Base-by-base conservation (phyloP, 495 filamentous ascomycete genomes). In the Ascobolus immersus region DNA sequence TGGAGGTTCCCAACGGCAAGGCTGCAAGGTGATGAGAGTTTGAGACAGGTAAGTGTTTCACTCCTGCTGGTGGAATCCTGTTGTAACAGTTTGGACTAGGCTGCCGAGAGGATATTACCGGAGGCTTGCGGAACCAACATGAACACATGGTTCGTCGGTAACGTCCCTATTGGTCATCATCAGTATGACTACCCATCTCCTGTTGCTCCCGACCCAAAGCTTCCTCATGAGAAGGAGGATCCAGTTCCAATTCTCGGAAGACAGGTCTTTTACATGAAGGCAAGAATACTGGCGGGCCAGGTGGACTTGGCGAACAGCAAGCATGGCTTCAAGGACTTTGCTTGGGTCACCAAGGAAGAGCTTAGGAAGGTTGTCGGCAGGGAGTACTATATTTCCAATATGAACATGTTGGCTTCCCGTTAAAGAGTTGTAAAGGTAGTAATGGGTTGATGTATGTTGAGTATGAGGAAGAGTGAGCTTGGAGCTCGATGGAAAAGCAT, bases 91-190 rank as follows among this genome's bases (percentile, higher is more conserved):
- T 11, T 33, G 10, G 10, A 23, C 28, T 44, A 96, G 89, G 75
- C 75, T 20, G 84, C 84, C 28, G 65, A 73, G 40, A 68, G 80
- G 31, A 67, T 74, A 38, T 62, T 94, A 4, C 52, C 64, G 28
- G 66, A 81, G 41, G 57, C 79, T 9, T 78, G 67, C 9, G 86
- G 86, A 38, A 52, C 74, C 19, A 92, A 99, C 62, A 94, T 99
- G 84, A 93, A 94, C 60, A 93, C 81, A 37, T 99, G 89, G 82
- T 64, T 94, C 44, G 76, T 94, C 38, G 86, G 84, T 38, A 77
- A 73, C 44, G 76, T 74, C 41, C 86, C 86, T 11, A 65, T 90
- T 30, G 82, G 81, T 7, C 79, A 93, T 55, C 52, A 74, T 50
- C 54, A 71, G 33, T 59, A 45, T 33, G 55, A 50, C 49, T 63